Evolutionary conservation across 2,329 filamentous ascomycete genomes (phyloP), one percentile per base, ranked within the genome.

Genomic region (Periconia digitata): DNA sequence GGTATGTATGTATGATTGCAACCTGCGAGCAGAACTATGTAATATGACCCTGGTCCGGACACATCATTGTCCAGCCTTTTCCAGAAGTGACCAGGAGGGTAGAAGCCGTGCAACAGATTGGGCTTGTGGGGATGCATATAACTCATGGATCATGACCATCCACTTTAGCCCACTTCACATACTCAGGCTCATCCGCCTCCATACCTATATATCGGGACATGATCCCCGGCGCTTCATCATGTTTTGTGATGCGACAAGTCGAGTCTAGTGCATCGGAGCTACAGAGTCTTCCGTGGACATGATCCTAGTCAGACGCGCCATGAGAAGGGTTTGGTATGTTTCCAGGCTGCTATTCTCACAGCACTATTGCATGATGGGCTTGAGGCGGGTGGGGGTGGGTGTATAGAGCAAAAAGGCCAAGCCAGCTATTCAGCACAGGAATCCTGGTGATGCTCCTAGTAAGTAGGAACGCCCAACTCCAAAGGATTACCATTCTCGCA

Each of bases 41-140:
- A 32, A 32, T 29, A 40, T 27, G 44, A 58, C 57, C 59, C 58
- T 54, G 10, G n/a, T 15, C 10, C 27, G 56, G 55, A 53, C 52
- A n/a, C 51, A 46, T 52, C 5, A 12, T 32, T 4, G 46, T 50
- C 44, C 49, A 47, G 45, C 53, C 37, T 32, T 32, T 56, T 49
- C 43, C 47, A 51, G 55, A 54, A 27, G 20, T 51, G 51, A 51
- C 50, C 40, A 53, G 46, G 41, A 49, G 15, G 17, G 23, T 40
- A 43, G 50, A 62, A 54, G 51, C 56, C 53, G 56, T 67, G 60
- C 50, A 57, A 64, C 60, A 61, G 53, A 58, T 59, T 66, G 61
- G 56, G 27, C 53, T 54, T 63, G 57, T 49, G 56, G 47, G 43
- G 54, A 49, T 58, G 47, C 56, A 60, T 59, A 54, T 3, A 32